Evolutionary conservation across 1,284 basidiomycete species (phyloP), one percentile per base, ranked within the genome.

Genomic region (Coniferiporia sulphurascens): DNA sequence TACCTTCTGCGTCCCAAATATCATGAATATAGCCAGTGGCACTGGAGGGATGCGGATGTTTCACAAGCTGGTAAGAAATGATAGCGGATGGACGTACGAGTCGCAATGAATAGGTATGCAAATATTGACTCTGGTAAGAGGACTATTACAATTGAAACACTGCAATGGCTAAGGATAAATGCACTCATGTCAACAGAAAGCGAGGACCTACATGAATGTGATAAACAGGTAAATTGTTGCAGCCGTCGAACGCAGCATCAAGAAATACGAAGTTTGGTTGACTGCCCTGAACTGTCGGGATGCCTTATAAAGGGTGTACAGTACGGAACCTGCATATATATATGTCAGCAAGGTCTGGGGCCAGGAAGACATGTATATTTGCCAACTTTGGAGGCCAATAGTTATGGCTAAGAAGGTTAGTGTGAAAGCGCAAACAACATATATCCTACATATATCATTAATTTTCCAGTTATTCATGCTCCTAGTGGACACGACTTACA

Each of bases 1-100:
- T 54, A 62, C 60, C 52, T 55, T 58, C 46, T 58, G 56, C 21
- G 56, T 62, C 8, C 60, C 60, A 44, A 62, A 62, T 9, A 62
- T 48, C 15, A 62, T 27, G 21, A 58, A 62, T 17, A 50, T 36
- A 13, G 60, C 60, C 13, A 62, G 60, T 32, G 60, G 60, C 41
- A 62, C 60, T 62, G 41, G 38, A 15, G 17, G 48, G 32, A 48
- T 9, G 7, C 5, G 54, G 19, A 53, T 38, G 22, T 43, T 27
- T 32, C 35, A 17, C 27, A 17, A 19, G 46, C 13, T 51, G 32
- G 27, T 10, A 36, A 17, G 17, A 8, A 45, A 52, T 46, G 17
- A 17, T 19, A 9, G 17, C 8, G 8, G 8, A 19, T 46, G 13
- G 13, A 57, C 60, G 10, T 51, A 62, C 60, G 34, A 8, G 60